Base-by-base conservation (phyloP, 352 stramenopile species). In the Globisporangium perplexum region DNA sequence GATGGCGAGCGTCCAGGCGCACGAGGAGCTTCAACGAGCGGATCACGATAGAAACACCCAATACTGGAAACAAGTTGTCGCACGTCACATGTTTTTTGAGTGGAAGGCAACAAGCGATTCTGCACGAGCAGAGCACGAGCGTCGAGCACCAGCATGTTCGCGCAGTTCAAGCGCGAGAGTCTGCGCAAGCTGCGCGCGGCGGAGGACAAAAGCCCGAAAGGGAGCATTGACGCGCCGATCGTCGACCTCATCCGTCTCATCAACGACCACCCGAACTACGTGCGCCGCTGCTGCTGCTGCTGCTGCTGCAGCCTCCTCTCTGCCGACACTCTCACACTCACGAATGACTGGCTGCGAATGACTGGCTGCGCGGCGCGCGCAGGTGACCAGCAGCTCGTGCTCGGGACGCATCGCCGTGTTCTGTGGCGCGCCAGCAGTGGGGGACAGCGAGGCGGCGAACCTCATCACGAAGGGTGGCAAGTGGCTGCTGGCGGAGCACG, bases 311-410 rank as follows among this genome's bases (percentile, higher is more conserved):
- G 3, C 11, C 10, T 36, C 36, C 17, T n/a, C n/a, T n/a, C 12
- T 38, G 14, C 12, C 15, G 10, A 38, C 10, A 8, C 31, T 12
- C 4, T 12, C 15, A 11, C 31, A 4, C 31, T 26, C 12, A 8
- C 4, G 7, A 4, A 22, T 52, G 15, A 18, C 10, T 31, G 17
- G 35, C 35, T 41, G 35, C 35, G 35, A 41, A 36, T 28, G 20
- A 6, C 8, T 51, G 41, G 12, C 11, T 33, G 44, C 7, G 3
- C 15, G 30, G 4, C 36, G 7, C 10, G 31, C 30, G 23, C 41
- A 93, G 83, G 83, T 96, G 50, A 97, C 88, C 1, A 97, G 87
- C 41, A 96, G 83, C 65, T 96, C 84, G 18, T 97, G 90, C 63
- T 96, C 83, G 1, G 90, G 90, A 14, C 83, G 90, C 20, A 96